Conservation (phyloP, 108 stramenopile species). For the Cyclotella baltica region DNA sequence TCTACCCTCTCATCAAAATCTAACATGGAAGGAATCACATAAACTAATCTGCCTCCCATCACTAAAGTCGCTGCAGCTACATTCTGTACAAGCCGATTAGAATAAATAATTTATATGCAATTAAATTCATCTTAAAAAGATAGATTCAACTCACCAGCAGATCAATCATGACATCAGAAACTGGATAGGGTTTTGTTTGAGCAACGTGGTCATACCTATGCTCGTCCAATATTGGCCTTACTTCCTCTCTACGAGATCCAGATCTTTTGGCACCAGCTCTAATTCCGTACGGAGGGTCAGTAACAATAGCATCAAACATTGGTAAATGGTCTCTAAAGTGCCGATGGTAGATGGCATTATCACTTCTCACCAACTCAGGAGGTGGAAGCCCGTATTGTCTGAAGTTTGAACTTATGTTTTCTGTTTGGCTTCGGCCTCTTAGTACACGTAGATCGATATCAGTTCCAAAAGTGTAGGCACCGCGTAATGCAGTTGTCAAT, state of each 20-base stretch:
- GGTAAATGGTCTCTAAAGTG: conserved; percentile 72
- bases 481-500: conserved; percentile 87
- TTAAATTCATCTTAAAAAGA: too few species aligned
- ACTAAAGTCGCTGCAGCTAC: conserved; percentile 81
- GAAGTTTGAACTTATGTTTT: conserved; percentile 87
- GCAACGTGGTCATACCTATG: conserved; percentile 92
- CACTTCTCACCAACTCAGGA: conserved; percentile 93
- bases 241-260: conserved; percentile 61
- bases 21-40: conserved; percentile 85
- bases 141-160: too few species aligned
- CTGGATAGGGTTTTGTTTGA: conserved; percentile 88
- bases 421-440: conserved; percentile 74
- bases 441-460: conserved; percentile 97
- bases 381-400: conserved; percentile 84
- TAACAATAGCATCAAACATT: conserved; percentile 87
- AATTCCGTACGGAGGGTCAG: conserved; percentile 89
- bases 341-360: conserved; percentile 80
- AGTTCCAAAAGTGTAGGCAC: conserved; percentile 90
- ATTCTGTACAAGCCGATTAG: too few species aligned
- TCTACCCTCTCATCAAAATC: conserved; percentile 81
- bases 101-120: too few species aligned
- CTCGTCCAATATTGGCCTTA: conserved; percentile 75
- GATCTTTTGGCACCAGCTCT: conserved; percentile 95
- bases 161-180: conserved; percentile 93
- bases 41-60: conserved; percentile 84